A percentile compares a stretch with the other conserved stretches of the same genome.
phyloP scores from a whole-genome alignment of 306 rosid species.

The Trifolium fragiferum region DNA sequence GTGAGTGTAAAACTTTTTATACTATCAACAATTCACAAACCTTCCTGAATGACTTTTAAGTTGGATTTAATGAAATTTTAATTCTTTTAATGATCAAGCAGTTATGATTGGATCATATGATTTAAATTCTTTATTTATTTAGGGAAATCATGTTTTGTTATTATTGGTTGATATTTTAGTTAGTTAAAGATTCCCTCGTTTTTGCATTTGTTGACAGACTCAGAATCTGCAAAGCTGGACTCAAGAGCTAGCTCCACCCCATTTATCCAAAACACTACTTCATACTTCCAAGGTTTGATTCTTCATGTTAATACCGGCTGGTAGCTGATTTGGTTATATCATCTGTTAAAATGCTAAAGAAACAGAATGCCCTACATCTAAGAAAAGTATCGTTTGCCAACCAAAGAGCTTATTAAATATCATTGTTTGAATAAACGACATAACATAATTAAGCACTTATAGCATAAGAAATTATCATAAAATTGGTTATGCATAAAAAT shows the following conservation, averaged over 20 bases:
- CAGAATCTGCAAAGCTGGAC: constrained; percentile 84
- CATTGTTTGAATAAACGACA: not conserved
- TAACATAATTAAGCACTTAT: not conserved
- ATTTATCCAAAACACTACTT: constrained; percentile 70
- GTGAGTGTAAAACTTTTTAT: too few species aligned
- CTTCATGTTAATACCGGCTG: constrained; percentile 31
- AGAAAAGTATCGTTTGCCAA: not conserved
- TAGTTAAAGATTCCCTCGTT: not conserved
- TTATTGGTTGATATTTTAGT: constrained; percentile 24
- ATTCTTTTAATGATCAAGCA: too few species aligned
- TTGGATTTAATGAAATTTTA: too few species aligned
- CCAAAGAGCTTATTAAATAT: constrained; percentile 7
- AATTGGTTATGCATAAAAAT: not conserved
- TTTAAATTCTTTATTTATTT: not conserved
- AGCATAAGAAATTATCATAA: not conserved
- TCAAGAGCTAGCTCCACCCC: constrained; percentile 82
- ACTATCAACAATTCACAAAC: too few species aligned
- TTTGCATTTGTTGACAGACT: constrained; percentile 48
- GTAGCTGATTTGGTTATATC: constrained; percentile 26
- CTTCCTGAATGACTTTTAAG: too few species aligned
- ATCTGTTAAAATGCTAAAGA: constrained; percentile 27
- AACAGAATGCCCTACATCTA: not conserved
- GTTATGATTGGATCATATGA: too few species aligned
- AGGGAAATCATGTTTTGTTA: constrained; percentile 19
- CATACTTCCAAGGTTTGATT: constrained; percentile 79